These are phyloP conservation scores for Orobanche coerulescens DNA, from an alignment of 257 asterid species.

Conservation along the genomic window DNA sequence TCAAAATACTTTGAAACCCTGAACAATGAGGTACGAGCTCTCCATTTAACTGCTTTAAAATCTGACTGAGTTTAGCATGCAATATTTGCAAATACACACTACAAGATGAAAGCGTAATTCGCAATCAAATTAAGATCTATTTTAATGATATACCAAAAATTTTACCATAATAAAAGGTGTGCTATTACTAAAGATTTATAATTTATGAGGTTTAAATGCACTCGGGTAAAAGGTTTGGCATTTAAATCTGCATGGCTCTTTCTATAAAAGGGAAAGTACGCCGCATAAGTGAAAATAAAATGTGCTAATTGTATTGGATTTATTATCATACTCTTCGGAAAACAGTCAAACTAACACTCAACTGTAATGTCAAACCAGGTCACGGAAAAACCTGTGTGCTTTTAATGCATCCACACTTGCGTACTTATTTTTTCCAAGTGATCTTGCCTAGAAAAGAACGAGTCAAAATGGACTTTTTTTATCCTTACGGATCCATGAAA, in stretches of 20 bases:
- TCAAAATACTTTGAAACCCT: background rate
- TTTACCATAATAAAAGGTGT: background rate
- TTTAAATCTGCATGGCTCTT: background rate
- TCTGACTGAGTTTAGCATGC: background rate
- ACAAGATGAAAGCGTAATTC: too few species aligned
- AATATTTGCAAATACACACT: slow-evolving; percentile 9
- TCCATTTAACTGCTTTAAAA: background rate
- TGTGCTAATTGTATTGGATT: background rate
- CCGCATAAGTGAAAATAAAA: background rate
- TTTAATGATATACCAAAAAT: background rate
- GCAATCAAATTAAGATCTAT: background rate
- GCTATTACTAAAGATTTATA: background rate
- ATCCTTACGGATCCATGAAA: slow-evolving; percentile 13
- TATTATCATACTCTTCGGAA: background rate
- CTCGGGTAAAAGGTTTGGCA: background rate
- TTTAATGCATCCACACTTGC: slow-evolving; percentile 18
- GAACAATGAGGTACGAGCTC: background rate
- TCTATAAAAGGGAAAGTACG: background rate
- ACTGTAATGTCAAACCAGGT: slow-evolving; percentile 9
- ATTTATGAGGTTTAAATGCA: slow-evolving; percentile 3
- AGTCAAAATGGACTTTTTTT: background rate
- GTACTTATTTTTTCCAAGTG: background rate
- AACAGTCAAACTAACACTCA: background rate
- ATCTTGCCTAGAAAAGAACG: background rate
- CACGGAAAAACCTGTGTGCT: background rate